phyloP scores from a whole-genome alignment of 1,139 yeast species.

The Debaryomyces sp. region DNA sequence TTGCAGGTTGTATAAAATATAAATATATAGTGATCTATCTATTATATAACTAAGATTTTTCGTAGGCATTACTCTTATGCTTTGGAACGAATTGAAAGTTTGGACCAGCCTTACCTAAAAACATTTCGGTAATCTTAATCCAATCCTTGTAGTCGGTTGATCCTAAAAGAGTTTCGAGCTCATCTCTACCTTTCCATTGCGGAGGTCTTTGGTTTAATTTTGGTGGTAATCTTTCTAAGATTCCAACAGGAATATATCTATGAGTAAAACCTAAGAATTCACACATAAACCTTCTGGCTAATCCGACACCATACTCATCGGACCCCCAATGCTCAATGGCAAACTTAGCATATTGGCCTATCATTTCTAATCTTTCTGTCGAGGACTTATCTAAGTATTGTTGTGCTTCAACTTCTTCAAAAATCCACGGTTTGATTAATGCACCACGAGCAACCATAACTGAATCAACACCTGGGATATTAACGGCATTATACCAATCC shows the following conservation, averaged over 20 bases:
- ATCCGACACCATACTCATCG: conserved; percentile 90
- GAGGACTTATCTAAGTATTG: conserved; percentile 91
- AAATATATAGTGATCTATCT: not conserved
- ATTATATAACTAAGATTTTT: conserved; percentile 17
- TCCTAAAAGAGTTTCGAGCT: conserved; percentile 85
- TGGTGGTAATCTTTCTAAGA: conserved; percentile 86
- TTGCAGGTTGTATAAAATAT: not conserved
- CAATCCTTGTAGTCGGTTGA: conserved; percentile 87
- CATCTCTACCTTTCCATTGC: conserved; percentile 92
- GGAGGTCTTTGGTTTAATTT: conserved; percentile 93
- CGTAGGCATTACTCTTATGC: conserved; percentile 88
- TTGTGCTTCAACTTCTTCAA: conserved; percentile 88
- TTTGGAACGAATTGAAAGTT: conserved; percentile 84
- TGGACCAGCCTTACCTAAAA: conserved; percentile 81
- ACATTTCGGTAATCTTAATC: conserved; percentile 97
- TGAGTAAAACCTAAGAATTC: conserved; percentile 94
- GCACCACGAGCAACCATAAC: conserved; percentile 99
- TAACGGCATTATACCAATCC: conserved; percentile 85
- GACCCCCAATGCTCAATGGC: conserved; percentile 99
- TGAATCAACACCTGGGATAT: conserved; percentile 76
- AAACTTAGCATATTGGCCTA: conserved; percentile 67
- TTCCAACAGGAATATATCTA: conserved; percentile 92
- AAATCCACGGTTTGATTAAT: conserved; percentile 97
- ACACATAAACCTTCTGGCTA: conserved; percentile 88
- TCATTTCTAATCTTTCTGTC: conserved; percentile 79